A percentile compares a stretch with the other conserved stretches of the same genome.
Evolutionary conservation across 2,329 filamentous ascomycete species (phyloP).

Genomic region (Dactylellina sp.): DNA sequence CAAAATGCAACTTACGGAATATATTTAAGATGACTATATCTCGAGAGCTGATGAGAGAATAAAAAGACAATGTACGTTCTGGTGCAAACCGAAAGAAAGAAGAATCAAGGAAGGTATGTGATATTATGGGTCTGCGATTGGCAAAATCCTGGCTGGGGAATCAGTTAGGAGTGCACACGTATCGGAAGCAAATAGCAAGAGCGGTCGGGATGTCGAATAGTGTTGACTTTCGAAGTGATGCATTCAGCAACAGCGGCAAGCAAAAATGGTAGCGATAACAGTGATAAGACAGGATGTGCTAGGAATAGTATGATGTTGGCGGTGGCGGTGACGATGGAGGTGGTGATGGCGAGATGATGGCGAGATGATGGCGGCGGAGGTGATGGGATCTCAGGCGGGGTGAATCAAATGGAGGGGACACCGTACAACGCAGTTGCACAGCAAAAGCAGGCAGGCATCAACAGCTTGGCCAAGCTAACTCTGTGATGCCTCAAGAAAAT

Average conservation of each 20-base stretch:
- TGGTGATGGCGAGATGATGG: constrained; percentile 15
- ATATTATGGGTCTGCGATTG: no score
- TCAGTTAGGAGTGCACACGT: background rate
- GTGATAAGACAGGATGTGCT: background rate
- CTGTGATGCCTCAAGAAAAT: background rate
- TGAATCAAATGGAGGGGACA: constrained; percentile 30
- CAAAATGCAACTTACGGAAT: constrained; percentile 14
- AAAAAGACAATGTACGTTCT: background rate
- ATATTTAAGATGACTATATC: constrained; percentile 4
- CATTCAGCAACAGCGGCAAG: background rate
- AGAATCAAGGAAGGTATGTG: background rate
- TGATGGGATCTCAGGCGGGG: constrained; percentile 26
- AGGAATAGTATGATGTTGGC: background rate
- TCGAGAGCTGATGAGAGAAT: constrained; percentile 11
- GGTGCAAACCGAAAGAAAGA: background rate
- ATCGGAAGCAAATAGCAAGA: background rate
- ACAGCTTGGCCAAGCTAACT: background rate
- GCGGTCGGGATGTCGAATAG: background rate
- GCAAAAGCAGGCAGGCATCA: background rate
- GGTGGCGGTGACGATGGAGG: constrained; percentile 28
- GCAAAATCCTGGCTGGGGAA: no score
- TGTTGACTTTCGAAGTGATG: background rate
- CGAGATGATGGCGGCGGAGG: constrained; percentile 31
- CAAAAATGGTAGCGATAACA: background rate
- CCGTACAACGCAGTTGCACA: constrained; percentile 29